Percentiles rank a stretch among this genome's conserved stretches.
Evolutionary conservation across 305 asterid genomes (phyloP).

Genomic region (Fraxinus latifolia): DNA sequence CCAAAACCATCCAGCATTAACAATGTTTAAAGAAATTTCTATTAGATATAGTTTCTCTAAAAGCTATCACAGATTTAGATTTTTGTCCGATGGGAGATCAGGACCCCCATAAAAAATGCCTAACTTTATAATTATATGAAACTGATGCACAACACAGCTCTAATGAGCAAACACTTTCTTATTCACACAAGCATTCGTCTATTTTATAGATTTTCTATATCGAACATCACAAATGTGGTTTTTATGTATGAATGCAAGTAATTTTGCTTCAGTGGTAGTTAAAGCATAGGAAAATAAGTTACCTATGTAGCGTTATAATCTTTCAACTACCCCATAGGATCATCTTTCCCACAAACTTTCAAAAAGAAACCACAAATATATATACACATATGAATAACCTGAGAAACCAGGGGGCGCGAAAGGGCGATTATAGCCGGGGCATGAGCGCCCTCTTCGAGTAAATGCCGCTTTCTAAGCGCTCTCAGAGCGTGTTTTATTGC

Average conservation of each 20-base stretch:
- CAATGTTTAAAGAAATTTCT: not conserved
- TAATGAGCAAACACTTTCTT: not conserved
- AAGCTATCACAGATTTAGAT: not conserved
- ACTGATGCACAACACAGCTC: not conserved
- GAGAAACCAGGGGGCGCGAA: slow-evolving; percentile 67
- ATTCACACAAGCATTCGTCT: not conserved
- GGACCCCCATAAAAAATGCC: not conserved
- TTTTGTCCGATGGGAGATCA: not conserved
- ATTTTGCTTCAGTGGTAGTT: not conserved
- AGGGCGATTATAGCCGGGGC: slow-evolving; percentile 77
- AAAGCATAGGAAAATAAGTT: not conserved
- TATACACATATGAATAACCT: slow-evolving; percentile 38
- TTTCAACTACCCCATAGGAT: not conserved
- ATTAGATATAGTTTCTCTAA: not conserved
- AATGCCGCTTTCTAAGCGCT: slow-evolving; percentile 79
- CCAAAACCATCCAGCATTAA: not conserved
- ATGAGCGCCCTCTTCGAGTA: slow-evolving; percentile 90
- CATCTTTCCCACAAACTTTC: not conserved
- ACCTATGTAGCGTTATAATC: not conserved
- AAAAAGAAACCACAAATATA: not conserved
- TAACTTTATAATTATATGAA: not conserved
- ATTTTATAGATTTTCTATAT: not conserved
- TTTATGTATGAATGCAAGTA: not conserved
- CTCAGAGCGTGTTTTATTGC: slow-evolving; percentile 77
- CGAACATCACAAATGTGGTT: not conserved